Percentiles rank a stretch among this genome's conserved stretches.
phyloP scores from a whole-genome alignment of 1,284 basidiomycete species.

The Lentinula novae-zelandiae region DNA sequence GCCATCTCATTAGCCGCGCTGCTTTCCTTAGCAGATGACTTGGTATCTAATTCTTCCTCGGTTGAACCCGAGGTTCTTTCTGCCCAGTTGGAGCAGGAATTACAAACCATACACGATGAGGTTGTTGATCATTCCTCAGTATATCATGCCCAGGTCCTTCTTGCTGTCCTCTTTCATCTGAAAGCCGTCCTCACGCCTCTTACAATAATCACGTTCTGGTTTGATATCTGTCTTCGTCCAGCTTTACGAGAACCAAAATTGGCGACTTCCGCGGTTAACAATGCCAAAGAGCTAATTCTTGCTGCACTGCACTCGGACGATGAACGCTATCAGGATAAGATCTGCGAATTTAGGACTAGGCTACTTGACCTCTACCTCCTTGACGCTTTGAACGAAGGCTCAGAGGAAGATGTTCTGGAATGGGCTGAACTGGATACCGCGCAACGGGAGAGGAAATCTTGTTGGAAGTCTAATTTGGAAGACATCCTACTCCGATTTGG shows the following conservation, averaged over 20 bases:
- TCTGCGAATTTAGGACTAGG: constrained; percentile 59
- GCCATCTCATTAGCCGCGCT: constrained; percentile 40
- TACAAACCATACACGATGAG: constrained; percentile 60
- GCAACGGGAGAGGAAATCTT: constrained; percentile 52
- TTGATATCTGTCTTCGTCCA: constrained; percentile 71
- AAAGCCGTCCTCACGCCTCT: constrained; percentile 54
- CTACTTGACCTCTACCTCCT: constrained; percentile 72
- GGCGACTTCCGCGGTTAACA: constrained; percentile 48
- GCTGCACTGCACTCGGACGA: constrained; percentile 51
- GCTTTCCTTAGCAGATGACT: constrained; percentile 47
- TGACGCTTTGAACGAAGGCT: constrained; percentile 70
- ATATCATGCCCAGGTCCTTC: constrained; percentile 60
- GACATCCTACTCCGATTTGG: constrained; percentile 66
- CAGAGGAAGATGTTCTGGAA: constrained; percentile 67
- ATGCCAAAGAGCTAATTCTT: constrained; percentile 72
- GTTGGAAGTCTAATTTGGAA: constrained; percentile 76
- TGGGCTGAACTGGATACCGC: constrained; percentile 61
- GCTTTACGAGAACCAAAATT: constrained; percentile 70
- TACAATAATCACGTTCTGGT: constrained; percentile 73
- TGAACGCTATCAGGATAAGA: constrained; percentile 40
- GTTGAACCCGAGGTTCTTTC: constrained; percentile 41
- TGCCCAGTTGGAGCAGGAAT: constrained; percentile 57
- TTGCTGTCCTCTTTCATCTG: constrained; percentile 62
- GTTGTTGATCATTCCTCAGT: constrained; percentile 57
- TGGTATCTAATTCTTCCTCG: constrained; percentile 45